Evolutionary conservation across 345 rosid genomes (phyloP).

Genomic region (Cardiospermum halicacabum): DNA sequence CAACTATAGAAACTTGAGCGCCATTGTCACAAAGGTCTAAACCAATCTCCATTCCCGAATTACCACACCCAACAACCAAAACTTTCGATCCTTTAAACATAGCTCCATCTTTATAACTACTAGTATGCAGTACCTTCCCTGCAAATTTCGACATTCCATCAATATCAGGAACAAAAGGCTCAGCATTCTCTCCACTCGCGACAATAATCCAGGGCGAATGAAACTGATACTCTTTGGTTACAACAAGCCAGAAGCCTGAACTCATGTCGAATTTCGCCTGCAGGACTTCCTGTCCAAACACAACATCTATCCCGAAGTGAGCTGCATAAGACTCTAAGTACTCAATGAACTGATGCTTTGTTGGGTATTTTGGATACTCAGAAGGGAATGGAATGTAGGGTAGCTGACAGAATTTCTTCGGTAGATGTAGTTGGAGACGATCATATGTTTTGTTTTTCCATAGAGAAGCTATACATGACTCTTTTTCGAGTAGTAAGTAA

Average conservation of each 20-base stretch:
- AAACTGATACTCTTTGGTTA: slow-evolving; percentile 25
- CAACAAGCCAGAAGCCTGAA: slow-evolving; percentile 25
- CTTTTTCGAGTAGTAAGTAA: slow-evolving; percentile 43
- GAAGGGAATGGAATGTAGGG: slow-evolving; percentile 44
- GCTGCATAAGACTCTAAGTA: slow-evolving; percentile 43
- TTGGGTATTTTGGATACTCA: slow-evolving; percentile 43
- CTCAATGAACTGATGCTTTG: slow-evolving; percentile 41
- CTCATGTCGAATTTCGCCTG: slow-evolving; percentile 18
- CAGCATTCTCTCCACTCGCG: slow-evolving; percentile 79
- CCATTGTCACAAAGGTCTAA: slow-evolving; percentile 54
- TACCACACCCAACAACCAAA: slow-evolving; percentile 79
- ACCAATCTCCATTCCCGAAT: slow-evolving; percentile 72
- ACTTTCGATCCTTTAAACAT: slow-evolving; percentile 41
- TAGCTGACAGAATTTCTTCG: slow-evolving; percentile 45
- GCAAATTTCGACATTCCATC: slow-evolving; percentile 40
- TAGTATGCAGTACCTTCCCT: slow-evolving; percentile 51
- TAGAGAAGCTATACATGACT: slow-evolving; percentile 42
- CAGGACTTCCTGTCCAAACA: slow-evolving; percentile 26
- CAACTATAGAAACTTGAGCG: slow-evolving; percentile 54
- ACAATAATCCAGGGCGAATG: slow-evolving; percentile 55
- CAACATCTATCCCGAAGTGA: slow-evolving; percentile 32
- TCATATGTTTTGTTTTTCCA: slow-evolving; percentile 51
- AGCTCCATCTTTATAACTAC: slow-evolving; percentile 51
- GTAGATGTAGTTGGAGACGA: slow-evolving; percentile 47
- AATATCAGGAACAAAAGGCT: slow-evolving; percentile 43